Conservation (phyloP, 2,329 filamentous ascomycete species). For the Cercospora sp. region DNA sequence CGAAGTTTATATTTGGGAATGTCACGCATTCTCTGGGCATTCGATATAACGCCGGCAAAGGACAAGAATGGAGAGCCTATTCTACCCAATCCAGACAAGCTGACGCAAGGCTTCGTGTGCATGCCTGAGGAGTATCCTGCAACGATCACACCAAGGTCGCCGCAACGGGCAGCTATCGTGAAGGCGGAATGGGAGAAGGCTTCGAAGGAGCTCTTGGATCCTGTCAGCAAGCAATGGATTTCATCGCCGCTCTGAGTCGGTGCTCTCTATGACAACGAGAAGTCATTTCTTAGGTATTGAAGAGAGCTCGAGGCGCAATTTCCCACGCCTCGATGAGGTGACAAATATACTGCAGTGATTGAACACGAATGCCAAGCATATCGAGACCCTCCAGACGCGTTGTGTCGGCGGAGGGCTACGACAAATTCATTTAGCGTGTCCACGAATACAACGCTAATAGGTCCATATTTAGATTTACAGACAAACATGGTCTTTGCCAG, state of each 20-base stretch:
- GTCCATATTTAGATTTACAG: no score
- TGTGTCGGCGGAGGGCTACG: background rate
- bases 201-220: slow-evolving; percentile 29
- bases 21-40: slow-evolving; percentile 50
- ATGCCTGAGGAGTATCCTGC: slow-evolving; percentile 46
- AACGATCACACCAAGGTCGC: slow-evolving; percentile 40
- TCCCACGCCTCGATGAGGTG: background rate
- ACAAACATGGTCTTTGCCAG: no score
- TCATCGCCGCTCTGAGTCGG: slow-evolving; percentile 9
- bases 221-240: slow-evolving; percentile 35
- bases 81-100: slow-evolving; percentile 42
- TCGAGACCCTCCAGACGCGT: background rate
- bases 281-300: background rate
- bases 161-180: slow-evolving; percentile 36
- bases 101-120: slow-evolving; percentile 48
- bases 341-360: background rate
- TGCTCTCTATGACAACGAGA: background rate
- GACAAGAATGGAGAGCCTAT: slow-evolving; percentile 39
- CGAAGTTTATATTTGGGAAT: slow-evolving; percentile 38
- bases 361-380: background rate
- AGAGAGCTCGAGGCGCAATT: background rate
- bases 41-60: slow-evolving; percentile 40
- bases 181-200: slow-evolving; percentile 31
- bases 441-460: no score
- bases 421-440: background rate